Base-by-base conservation (phyloP, 352 stramenopile genomes). In the Hyaloperonospora brassicae region DNA sequence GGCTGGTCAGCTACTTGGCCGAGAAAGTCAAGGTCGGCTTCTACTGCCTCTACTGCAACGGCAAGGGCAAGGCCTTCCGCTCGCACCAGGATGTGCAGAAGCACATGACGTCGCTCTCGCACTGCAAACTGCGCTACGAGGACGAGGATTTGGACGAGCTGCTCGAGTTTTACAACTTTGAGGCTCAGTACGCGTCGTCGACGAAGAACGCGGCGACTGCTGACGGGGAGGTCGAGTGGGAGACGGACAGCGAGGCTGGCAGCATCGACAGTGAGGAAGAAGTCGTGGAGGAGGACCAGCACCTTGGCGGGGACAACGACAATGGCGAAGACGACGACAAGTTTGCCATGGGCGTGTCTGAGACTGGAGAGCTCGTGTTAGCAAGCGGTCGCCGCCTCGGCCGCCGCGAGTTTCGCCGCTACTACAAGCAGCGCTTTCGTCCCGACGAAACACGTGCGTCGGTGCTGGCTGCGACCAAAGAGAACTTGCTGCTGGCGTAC, bases 11-110 rank as follows among this genome's bases (percentile, higher is more conserved):
- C 41, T 98, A 98, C 70, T 77, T 96, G 59, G 83, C 90, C 6
- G 89, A 98, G 68, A 98, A 98, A 68, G 87, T 98, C 58, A 97
- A 97, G 66, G 68, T 97, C 1, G 93, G 93, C 12, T 90, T 97
- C 48, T 86, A 89, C 47, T 98, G 95, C 61, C 70, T 98, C 46
- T 98, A 96, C 66, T 98, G 95, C 67, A 95, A 98, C 60, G 83
- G 83, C 40, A 88, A 90, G 57, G 83, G 86, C 49, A 89, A 93
- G 65, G 64, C 76, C 4, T 98, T 98, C 74, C 72, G 66, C 6
- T 87, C 75, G 27, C 87, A 83, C 57, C 73, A 95, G 58, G 91
- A 92, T 47, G 89, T 87, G 49, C 86, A 97, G 68, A 95, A 97
- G 68, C 95, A 98, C 76, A 98, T 98, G 94, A 84, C 72, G 11